Evolutionary conservation across 306 rosid genomes (phyloP).

Genomic region (Benincasa hispida): DNA sequence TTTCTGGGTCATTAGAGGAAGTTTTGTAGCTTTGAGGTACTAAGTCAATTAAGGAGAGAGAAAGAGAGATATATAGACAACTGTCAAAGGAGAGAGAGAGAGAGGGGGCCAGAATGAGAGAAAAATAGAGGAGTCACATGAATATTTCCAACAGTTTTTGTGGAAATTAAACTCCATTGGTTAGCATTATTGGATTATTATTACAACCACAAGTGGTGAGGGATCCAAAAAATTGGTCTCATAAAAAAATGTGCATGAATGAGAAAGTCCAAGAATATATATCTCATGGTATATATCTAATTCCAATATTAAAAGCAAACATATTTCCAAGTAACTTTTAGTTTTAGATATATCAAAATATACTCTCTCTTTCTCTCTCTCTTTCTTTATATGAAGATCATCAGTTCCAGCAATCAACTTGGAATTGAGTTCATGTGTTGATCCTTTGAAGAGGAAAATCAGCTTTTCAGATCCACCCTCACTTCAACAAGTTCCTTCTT

Average conservation of each 20-base stretch:
- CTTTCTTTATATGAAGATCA: background rate
- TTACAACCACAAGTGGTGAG: background rate
- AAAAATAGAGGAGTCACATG: background rate
- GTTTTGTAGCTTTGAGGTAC: background rate
- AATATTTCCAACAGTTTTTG: constrained; percentile 9
- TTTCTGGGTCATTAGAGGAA: background rate
- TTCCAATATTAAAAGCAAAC: background rate
- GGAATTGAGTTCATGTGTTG: background rate
- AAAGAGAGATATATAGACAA: background rate
- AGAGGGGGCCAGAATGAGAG: background rate
- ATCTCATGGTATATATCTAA: background rate
- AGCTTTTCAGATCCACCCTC: background rate
- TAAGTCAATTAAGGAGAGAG: background rate
- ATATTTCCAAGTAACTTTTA: background rate
- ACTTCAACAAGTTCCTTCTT: too few relatives aligned
- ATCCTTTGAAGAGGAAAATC: background rate
- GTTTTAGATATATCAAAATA: background rate
- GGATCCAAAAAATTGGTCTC: background rate
- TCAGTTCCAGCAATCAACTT: background rate
- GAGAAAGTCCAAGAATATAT: background rate
- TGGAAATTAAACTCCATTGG: constrained; percentile 6
- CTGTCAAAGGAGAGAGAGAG: background rate
- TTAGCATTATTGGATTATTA: constrained; percentile 6
- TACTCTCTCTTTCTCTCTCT: background rate
- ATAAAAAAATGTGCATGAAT: background rate